Percentiles rank a stretch among this genome's conserved stretches.
These are phyloP conservation scores for Coemansia sp. DNA, from an alignment of 192 early-diverging fungal genomes.

Conservation along the genomic window DNA sequence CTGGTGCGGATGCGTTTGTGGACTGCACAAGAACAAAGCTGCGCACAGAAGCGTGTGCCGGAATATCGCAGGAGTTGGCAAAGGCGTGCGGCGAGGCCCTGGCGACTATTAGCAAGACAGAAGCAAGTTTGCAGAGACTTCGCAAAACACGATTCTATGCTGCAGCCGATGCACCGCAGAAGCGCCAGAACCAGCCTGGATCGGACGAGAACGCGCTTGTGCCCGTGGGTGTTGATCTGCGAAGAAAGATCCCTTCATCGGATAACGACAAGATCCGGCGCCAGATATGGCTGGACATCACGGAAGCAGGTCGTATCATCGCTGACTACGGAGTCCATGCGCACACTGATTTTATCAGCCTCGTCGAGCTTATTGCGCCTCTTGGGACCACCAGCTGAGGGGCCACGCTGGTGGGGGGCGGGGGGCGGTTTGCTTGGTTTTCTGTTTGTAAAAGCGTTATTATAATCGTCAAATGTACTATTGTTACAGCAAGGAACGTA, in stretches of 20 bases:
- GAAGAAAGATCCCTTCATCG: slow-evolving; percentile 17
- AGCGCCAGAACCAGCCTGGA: not conserved
- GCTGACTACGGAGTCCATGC: slow-evolving; percentile 11
- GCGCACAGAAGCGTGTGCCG: slow-evolving; percentile 15
- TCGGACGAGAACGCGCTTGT: slow-evolving; percentile 18
- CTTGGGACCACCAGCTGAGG: slow-evolving; percentile 12
- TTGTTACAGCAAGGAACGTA: slow-evolving; percentile 1
- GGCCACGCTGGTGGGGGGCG: not conserved
- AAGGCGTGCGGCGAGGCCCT: slow-evolving; percentile 24
- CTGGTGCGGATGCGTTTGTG: not conserved
- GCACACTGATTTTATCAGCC: slow-evolving; percentile 17
- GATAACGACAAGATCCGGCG: slow-evolving; percentile 53
- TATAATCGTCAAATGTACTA: not conserved
- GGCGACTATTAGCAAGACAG: slow-evolving; percentile 47
- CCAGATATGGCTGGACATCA: slow-evolving; percentile 47
- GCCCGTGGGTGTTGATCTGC: slow-evolving; percentile 31
- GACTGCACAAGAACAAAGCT: slow-evolving; percentile 5
- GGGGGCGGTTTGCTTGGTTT: too few species aligned
- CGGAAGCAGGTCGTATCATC: slow-evolving; percentile 18
- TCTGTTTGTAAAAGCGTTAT: too few species aligned
- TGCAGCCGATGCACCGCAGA: not conserved
- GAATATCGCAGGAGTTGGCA: slow-evolving; percentile 31
- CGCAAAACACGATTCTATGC: slow-evolving; percentile 18
- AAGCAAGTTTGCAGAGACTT: slow-evolving; percentile 43
- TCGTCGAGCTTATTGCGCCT: slow-evolving; percentile 25